Evolutionary conservation across 768 basidiomycete genomes (phyloP), one percentile per base, ranked within the genome.

Genomic region (Leccinum subgranulosum): DNA sequence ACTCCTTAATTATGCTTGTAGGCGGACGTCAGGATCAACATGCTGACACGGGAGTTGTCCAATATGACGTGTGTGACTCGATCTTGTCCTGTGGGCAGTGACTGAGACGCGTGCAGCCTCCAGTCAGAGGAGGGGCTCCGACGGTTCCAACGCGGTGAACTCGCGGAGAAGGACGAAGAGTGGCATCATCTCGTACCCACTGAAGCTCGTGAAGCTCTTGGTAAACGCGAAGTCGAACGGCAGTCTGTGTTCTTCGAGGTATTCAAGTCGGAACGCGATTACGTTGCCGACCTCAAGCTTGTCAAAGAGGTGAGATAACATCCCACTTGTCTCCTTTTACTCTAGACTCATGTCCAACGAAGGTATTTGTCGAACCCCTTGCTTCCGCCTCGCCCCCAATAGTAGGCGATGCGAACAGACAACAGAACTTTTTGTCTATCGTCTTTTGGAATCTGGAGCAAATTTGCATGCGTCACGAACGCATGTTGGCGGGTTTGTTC

Each of bases 201-300:
- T n/a, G 84, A 84, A 64, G 84, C 93, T 0, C 77, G 81, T 15
- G 84, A 87, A 28, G 82, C 85, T 1, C 73, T 98, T 3, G 85
- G 87, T 25, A 84, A 86, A 67, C 71, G 82, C 51, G 94, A 97
- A 69, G 86, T 94, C 21, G 84, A 88, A 57, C 81, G 94, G 47
- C 94, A 98, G 70, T 90, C 85, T 25, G 84, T 86, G 39, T 80
- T 99, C 6, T 95, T 94, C 63, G 95, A 98, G 69, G 74, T 96
- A 23, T 86, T 98, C 72, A 88, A 92, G 70, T 86, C 88, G 0
- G 97, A 99, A 74, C 81, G 86, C 60, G 88, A 93, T 58, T 98
- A 97, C 69, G 88, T 94, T 11, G 71, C 81, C 29, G 96, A 98
- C 73, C 73, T 99, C 50, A 79, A 85, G 66, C 70, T 86, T 57